phyloP scores from a whole-genome alignment of 2,329 filamentous ascomycete genomes.

The Fusarium brevicatenulatum region DNA sequence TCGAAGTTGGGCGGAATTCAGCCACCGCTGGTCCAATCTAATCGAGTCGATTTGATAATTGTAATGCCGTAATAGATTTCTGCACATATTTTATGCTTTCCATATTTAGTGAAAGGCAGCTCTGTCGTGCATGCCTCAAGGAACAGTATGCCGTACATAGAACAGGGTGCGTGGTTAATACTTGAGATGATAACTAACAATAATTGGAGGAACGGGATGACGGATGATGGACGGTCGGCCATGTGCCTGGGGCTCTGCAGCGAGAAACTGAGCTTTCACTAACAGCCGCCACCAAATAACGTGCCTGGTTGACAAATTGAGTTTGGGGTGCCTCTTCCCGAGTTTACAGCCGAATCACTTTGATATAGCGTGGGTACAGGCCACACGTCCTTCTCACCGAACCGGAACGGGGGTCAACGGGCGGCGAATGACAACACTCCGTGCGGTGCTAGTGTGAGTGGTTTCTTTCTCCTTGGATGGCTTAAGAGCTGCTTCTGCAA shows the following conservation, averaged over 20 bases:
- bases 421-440: constrained; percentile 1
- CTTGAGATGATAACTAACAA: constrained; percentile 4
- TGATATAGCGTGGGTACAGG: not conserved
- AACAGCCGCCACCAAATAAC: constrained; percentile 22
- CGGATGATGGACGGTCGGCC: constrained; percentile 23
- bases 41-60: not conserved
- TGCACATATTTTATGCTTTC: not conserved
- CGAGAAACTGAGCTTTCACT: constrained; percentile 10
- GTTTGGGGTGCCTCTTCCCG: constrained; percentile 24
- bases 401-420: constrained; percentile 5
- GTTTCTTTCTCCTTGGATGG: constrained; percentile 24
- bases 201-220: constrained; percentile 27
- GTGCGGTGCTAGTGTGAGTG: constrained; percentile 14
- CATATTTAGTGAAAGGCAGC: not conserved
- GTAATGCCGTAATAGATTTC: not conserved
- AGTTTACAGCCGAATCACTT: constrained; percentile 31
- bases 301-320: constrained; percentile 12
- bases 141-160: not conserved
- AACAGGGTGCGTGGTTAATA: not conserved
- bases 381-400: constrained; percentile 39
- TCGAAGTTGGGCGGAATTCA: constrained; percentile 18
- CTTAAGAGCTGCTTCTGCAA: constrained; percentile 11
- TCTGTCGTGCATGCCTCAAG: constrained; percentile 37
- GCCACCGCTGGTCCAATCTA: not conserved
- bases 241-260: constrained; percentile 20